Evolutionary conservation across 2,329 filamentous ascomycete genomes (phyloP).

Genomic region (Pseudocercospora cruenta): DNA sequence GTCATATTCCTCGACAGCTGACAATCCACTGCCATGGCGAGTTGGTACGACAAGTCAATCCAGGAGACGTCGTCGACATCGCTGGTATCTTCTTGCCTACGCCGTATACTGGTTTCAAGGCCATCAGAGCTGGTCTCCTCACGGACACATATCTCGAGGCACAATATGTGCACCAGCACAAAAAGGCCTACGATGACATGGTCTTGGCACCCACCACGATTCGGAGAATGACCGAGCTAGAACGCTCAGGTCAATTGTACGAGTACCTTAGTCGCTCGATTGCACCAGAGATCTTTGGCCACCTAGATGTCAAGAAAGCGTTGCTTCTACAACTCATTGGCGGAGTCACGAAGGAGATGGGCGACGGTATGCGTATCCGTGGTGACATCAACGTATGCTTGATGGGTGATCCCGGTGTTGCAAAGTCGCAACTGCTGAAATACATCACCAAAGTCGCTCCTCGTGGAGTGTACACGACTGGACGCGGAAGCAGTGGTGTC

Average conservation of each 20-base stretch:
- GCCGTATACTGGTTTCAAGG: slow-evolving; percentile 98
- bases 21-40: slow-evolving; percentile 89
- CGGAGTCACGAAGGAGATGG: slow-evolving; percentile 94
- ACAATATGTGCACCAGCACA: slow-evolving; percentile 91
- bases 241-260: slow-evolving; percentile 87
- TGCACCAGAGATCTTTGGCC: slow-evolving; percentile 94
- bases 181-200: slow-evolving; percentile 96
- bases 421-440: slow-evolving; percentile 96
- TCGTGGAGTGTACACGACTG: slow-evolving; percentile 83
- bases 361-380: slow-evolving; percentile 97
- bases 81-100: slow-evolving; percentile 95
- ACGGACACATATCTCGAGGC: slow-evolving; percentile 97
- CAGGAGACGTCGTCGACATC: slow-evolving; percentile 91
- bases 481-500: slow-evolving; percentile 78
- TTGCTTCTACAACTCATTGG: slow-evolving; percentile 93
- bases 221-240: slow-evolving; percentile 81
- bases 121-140: slow-evolving; percentile 91
- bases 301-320: slow-evolving; percentile 97
- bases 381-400: slow-evolving; percentile 98
- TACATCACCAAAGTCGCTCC: slow-evolving; percentile 98
- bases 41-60: slow-evolving; percentile 83
- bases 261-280: slow-evolving; percentile 95
- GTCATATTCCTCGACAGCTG: slow-evolving; percentile 90
- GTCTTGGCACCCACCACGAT: slow-evolving; percentile 78
- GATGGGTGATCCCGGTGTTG: slow-evolving; percentile 99